A percentile compares a stretch with the other conserved stretches of the same genome.
Evolutionary conservation across 1,284 basidiomycete genomes (phyloP).

Genomic region (Meripilus lineatus): DNA sequence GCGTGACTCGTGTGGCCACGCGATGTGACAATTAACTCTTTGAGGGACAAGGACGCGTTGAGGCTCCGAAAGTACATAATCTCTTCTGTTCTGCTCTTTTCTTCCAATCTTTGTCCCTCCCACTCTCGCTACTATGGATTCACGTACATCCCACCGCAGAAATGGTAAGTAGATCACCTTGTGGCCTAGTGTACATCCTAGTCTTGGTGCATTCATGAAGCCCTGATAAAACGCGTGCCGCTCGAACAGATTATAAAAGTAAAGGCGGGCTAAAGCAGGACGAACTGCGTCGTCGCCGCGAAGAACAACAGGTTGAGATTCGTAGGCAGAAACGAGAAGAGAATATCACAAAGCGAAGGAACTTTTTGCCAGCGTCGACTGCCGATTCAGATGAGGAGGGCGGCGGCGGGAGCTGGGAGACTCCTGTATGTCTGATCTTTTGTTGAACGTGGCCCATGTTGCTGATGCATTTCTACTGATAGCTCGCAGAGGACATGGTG

Average conservation of each 20-base stretch:
- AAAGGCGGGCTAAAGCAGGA: constrained; percentile 83
- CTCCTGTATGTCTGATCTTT: constrained; percentile 52
- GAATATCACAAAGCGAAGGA: constrained; percentile 93
- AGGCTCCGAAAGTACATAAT: constrained; percentile 21
- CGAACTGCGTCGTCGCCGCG: constrained; percentile 87
- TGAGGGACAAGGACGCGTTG: constrained; percentile 1
- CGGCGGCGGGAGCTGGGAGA: constrained; percentile 66
- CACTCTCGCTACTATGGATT: constrained; percentile 27
- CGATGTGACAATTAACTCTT: constrained; percentile 1
- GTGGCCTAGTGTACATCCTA: constrained; percentile 3
- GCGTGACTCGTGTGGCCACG: too few relatives aligned
- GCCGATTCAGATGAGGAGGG: constrained; percentile 87
- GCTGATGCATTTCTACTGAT: constrained; percentile 14
- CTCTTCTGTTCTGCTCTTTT: constrained; percentile 17
- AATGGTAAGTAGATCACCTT: constrained; percentile 43
- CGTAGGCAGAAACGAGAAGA: constrained; percentile 95
- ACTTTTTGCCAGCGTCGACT: constrained; percentile 72
- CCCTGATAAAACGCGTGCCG: constrained; percentile 24
- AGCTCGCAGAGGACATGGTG: constrained; percentile 93
- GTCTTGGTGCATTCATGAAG: constrained; percentile 4
- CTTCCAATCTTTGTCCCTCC: constrained; percentile 15
- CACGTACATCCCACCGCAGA: constrained; percentile 40
- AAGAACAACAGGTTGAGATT: constrained; percentile 98
- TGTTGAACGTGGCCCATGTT: neutral
- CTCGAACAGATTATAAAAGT: constrained; percentile 57